Evolutionary conservation across 176 grass and related monocot species (phyloP), one percentile per base, ranked within the genome.

Genomic region (Panicum miliaceum): DNA sequence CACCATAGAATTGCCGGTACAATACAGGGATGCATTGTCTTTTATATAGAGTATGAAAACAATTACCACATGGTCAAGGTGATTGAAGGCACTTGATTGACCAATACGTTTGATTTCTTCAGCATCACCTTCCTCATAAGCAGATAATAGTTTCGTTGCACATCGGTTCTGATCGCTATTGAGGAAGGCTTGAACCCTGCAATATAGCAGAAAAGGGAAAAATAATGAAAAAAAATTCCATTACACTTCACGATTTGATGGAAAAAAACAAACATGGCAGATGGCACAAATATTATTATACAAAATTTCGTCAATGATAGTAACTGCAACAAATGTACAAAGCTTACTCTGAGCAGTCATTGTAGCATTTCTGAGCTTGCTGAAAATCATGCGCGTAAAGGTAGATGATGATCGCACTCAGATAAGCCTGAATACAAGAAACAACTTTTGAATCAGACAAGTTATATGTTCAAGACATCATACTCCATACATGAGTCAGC

Each of bases 361-460:
- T 94, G 82, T 96, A 99, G 79, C 96, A 99, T 90, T 96, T 96
- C 71, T 99, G 96, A 76, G 96, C 96, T 83, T 99, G 96, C 67
- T 85, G 91, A 90, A 99, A 99, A 86, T 99, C 96, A 94, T 99
- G 91, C 6, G 90, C 84, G 57, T 94, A 99, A 35, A 99, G 96
- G 81, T 99, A 99, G 69, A 99, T 61, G 64, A 96, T 89, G 54
- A 99, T 94, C 62, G 96, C 93, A 88, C 91, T 96, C 84, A 96
- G 78, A 88, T 99, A 99, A 79, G 87, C 93, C 96, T 99, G 84
- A 72, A 96, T 64, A 25, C 63, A 87, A 36, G 36, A 78, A 43
- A 85, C 3, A 78, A 36, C 14, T 74, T 82, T 32, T 41, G 19
- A 50, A 63, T 36, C 18, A 58, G 75, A 35, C 26, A 72, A 64